Conservation (phyloP, 768 basidiomycete species). For the Sporobolomyces pararoseus region DNA sequence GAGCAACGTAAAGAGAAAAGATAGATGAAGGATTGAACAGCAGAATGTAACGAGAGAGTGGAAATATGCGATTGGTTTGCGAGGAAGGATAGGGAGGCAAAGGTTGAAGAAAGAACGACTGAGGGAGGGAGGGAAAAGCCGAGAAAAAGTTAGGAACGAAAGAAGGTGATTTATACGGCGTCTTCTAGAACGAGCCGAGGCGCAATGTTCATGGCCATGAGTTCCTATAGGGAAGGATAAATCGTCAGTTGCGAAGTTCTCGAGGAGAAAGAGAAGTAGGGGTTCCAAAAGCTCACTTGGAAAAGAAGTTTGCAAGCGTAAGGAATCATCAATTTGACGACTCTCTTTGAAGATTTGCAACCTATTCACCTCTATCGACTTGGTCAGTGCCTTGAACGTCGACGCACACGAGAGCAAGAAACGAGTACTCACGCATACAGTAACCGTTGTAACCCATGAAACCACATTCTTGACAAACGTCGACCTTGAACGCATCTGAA, state of each 20-base stretch:
- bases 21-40: too few species aligned
- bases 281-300: conserved; percentile 44
- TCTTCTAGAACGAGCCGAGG: conserved; percentile 75
- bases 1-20: background rate
- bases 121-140: background rate
- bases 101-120: background rate
- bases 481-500: conserved; percentile 94
- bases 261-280: background rate
- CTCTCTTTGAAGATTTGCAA: conserved; percentile 94
- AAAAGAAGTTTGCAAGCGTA: conserved; percentile 76
- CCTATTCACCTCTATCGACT: too few species aligned
- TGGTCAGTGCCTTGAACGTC: conserved; percentile 51
- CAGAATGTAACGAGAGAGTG: too few species aligned
- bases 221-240: conserved; percentile 52
- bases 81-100: background rate
- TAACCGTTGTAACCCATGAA: conserved; percentile 62
- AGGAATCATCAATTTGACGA: conserved; percentile 91
- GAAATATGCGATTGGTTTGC: background rate
- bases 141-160: background rate
- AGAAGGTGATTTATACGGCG: conserved; percentile 17
- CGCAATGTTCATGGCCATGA: conserved; percentile 97
- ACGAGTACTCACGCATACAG: conserved; percentile 36
- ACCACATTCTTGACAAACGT: conserved; percentile 90
- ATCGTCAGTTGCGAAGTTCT: background rate
- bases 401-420: background rate